Evolutionary conservation across 2,329 filamentous ascomycete species (phyloP).

Genomic region (Colletotrichum sp.): DNA sequence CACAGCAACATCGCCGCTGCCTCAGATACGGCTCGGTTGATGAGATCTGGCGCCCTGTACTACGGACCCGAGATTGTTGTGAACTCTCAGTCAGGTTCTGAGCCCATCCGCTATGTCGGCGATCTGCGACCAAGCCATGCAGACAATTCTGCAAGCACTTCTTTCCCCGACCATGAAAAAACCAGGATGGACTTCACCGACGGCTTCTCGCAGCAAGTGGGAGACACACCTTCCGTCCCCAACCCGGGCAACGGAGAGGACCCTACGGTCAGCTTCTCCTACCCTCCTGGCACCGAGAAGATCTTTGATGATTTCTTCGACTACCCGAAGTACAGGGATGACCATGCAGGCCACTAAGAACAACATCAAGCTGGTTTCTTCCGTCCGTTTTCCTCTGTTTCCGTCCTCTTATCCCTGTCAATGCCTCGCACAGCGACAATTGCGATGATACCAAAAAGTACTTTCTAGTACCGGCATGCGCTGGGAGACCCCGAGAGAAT

Average conservation of each 20-base stretch:
- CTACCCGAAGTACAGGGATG: neutral
- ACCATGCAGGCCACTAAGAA: neutral
- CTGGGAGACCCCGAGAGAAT: neutral
- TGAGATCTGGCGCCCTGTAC: neutral
- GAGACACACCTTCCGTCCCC: neutral
- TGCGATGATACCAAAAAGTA: neutral
- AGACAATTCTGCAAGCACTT: neutral
- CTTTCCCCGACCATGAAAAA: neutral
- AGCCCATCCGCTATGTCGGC: neutral
- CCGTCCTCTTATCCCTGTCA: neutral
- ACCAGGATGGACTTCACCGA: neutral
- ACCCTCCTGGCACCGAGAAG: neutral
- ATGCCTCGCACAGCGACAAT: neutral
- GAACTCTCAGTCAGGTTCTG: neutral
- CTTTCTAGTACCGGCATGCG: neutral
- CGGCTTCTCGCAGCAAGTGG: neutral
- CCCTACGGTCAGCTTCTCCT: neutral
- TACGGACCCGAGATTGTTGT: neutral
- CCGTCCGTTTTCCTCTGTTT: neutral
- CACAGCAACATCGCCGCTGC: neutral
- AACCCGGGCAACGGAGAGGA: neutral
- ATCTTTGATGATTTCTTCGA: neutral
- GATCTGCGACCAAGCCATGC: neutral
- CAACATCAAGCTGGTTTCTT: fast-evolving
- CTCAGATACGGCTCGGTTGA: neutral